Percentiles rank a stretch among this genome's conserved stretches.
These are phyloP conservation scores for Pseudocercospora crystallina DNA, from an alignment of 2,329 filamentous ascomycete species.

Conservation along the genomic window DNA sequence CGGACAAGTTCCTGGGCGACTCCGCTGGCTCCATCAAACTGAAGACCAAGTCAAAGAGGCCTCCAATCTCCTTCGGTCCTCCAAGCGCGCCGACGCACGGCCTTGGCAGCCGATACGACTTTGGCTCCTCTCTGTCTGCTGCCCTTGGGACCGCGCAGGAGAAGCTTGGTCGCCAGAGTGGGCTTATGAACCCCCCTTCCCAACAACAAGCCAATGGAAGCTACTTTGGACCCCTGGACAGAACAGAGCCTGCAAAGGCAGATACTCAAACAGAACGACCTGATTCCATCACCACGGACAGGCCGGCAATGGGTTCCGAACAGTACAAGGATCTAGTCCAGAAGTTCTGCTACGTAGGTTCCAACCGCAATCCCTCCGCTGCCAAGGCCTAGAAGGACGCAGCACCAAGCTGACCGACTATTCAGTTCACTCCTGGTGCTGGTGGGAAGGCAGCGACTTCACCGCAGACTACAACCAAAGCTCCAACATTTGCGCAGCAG, in stretches of 20 bases:
- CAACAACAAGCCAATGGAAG: slow-evolving; percentile 41
- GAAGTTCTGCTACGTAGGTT: slow-evolving; percentile 99
- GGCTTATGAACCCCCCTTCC: slow-evolving; percentile 37
- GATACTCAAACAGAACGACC: slow-evolving; percentile 39
- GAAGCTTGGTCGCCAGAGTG: slow-evolving; percentile 58
- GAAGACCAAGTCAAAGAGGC: slow-evolving; percentile 64
- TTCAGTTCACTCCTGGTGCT: slow-evolving; percentile 37
- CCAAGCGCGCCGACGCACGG: slow-evolving; percentile 60
- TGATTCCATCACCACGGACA: slow-evolving; percentile 58
- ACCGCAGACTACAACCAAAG: slow-evolving; percentile 2
- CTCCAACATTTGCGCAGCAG: neutral
- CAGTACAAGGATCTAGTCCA: slow-evolving; percentile 96
- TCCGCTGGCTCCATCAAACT: slow-evolving; percentile 61
- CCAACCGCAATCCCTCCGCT: slow-evolving; percentile 38
- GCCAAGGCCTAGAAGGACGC: slow-evolving; percentile 26
- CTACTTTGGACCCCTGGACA: slow-evolving; percentile 40
- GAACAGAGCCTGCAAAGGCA: slow-evolving; percentile 32
- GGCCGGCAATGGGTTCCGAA: slow-evolving; percentile 74
- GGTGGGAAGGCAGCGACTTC: slow-evolving; percentile 25
- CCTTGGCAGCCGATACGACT: slow-evolving; percentile 87
- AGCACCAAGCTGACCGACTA: slow-evolving; percentile 32
- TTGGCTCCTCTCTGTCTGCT: slow-evolving; percentile 83
- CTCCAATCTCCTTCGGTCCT: slow-evolving; percentile 49
- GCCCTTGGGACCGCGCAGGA: slow-evolving; percentile 75
- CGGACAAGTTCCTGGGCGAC: slow-evolving; percentile 56